phyloP scores from a whole-genome alignment of 768 basidiomycete genomes.

The Russula sp. region DNA sequence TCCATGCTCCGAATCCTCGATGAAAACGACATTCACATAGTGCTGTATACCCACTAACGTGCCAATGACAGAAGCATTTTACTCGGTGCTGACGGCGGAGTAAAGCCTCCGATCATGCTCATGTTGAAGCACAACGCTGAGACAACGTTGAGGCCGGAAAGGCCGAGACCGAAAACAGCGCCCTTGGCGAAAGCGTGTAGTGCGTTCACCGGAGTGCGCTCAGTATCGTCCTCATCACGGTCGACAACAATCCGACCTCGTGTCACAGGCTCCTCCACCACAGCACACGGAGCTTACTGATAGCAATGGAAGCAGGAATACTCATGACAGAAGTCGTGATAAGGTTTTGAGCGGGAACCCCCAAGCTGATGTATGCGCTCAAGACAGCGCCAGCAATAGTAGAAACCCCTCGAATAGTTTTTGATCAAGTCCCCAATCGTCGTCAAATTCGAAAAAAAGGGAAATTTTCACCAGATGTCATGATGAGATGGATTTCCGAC shows the following conservation, averaged over 20 bases:
- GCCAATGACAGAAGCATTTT: too few species aligned
- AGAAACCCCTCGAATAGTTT: conserved; percentile 57
- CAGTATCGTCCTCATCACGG: conserved; percentile 58
- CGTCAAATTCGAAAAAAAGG: neutral
- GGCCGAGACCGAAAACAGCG: conserved; percentile 77
- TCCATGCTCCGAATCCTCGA: too few species aligned
- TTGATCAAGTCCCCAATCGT: neutral
- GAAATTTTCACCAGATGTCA: conserved; percentile 67
- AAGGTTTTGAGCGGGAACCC: conserved; percentile 75
- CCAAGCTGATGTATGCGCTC: conserved; percentile 74
- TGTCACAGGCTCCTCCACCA: conserved; percentile 81
- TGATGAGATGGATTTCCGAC: conserved; percentile 79
- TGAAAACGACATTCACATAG: too few species aligned
- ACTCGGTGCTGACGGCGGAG: too few species aligned
- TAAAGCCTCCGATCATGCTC: too few species aligned
- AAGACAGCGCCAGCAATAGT: conserved; percentile 92
- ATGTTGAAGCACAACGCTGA: too few species aligned
- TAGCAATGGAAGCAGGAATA: conserved; percentile 91
- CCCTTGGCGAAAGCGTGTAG: conserved; percentile 88
- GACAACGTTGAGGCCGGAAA: conserved; percentile 61
- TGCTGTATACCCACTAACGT: too few species aligned
- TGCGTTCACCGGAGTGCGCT: conserved; percentile 64
- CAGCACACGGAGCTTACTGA: conserved; percentile 87
- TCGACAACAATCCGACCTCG: conserved; percentile 78
- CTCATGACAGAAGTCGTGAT: conserved; percentile 92